Base-by-base conservation (phyloP, 75 land plant genomes). In the Larix kaempferi region DNA sequence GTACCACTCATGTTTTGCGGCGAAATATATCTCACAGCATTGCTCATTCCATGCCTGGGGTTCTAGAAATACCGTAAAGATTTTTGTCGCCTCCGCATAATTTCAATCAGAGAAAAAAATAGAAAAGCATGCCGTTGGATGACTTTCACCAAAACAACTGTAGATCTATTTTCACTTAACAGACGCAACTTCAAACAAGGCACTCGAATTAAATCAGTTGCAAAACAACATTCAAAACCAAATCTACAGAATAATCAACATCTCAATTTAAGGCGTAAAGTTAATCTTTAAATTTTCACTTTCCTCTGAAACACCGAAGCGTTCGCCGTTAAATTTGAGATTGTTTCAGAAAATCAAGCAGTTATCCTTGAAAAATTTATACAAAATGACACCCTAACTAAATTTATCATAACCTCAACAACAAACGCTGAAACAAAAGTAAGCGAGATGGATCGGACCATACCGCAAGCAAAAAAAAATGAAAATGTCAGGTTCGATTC, bases 61-160 rank as follows among this genome's bases (percentile, higher is more conserved):
- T 69, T 62, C 65, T n/a, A 62, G 35, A 11, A 62, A 25, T 62
- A 62, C 65, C 27, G 65, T 25, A 27, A 23, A 27, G 65, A 27
- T 25, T 27, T 27, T 62, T 62, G 35, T 62, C 25, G 73, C 73
- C 73, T 39, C 73, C 73, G 21, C 21, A 69, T 69, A 41, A 69
- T 69, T 39, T 69, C 14, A 65, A 14, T 37, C 21, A 7, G 41
- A 10, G 33, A 6, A 37, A 21, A 8, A 37, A 29, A 66, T n/a
- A 11, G 54, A 1, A 66, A 66, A 66, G 14, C 37, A 66, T 66
- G 21, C 71, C 44, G 33, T 33, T n/a, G 72, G n/a, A 39, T 35
- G 12, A 21, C 23, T 69, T 69, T 69, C 21, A 39, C 49, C 41
- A 69, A 22, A 39, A 44, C 73, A 37, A 69, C 73, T 69, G 73